Conservation (phyloP, 2,329 filamentous ascomycete genomes). For the Dactylellina haptotyla region DNA sequence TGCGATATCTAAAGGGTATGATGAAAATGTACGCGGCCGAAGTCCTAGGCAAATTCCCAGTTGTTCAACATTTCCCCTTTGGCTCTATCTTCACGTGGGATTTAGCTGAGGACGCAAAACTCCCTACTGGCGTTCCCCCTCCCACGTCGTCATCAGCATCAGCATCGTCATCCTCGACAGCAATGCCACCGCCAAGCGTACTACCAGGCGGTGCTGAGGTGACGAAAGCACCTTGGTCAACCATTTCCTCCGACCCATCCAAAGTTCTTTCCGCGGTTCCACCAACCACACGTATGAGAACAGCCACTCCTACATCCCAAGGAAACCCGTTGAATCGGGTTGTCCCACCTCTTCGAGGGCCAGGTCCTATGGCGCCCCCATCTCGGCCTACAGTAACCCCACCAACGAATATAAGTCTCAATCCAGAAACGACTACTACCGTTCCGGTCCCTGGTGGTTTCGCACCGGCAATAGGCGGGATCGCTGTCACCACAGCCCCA, state of each 20-base stretch:
- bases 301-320: slow-evolving; percentile 24
- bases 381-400: slow-evolving; percentile 18
- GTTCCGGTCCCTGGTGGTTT: slow-evolving; percentile 43
- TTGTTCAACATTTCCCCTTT: slow-evolving; percentile 95
- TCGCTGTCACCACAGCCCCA: slow-evolving; percentile 51
- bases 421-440: slow-evolving; percentile 43
- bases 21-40: slow-evolving; percentile 99
- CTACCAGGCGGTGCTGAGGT: slow-evolving; percentile 1
- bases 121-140: neutral
- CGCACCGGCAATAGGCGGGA: slow-evolving; percentile 47
- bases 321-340: slow-evolving; percentile 32
- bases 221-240: slow-evolving; percentile 51
- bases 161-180: slow-evolving; percentile 13
- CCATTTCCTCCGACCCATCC: slow-evolving; percentile 31
- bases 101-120: slow-evolving; percentile 16
- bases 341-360: slow-evolving; percentile 31
- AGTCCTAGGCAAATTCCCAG: slow-evolving; percentile 94
- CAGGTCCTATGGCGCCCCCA: slow-evolving; percentile 25
- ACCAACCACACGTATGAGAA: slow-evolving; percentile 37
- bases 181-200: slow-evolving; percentile 15
- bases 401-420: slow-evolving; percentile 37
- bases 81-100: slow-evolving; percentile 81
- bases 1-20: slow-evolving; percentile 76
- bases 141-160: slow-evolving; percentile 1
- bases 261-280: neutral